These are phyloP conservation scores for Metschnikowia matae DNA, from an alignment of 805 yeast genomes.

Conservation along the genomic window DNA sequence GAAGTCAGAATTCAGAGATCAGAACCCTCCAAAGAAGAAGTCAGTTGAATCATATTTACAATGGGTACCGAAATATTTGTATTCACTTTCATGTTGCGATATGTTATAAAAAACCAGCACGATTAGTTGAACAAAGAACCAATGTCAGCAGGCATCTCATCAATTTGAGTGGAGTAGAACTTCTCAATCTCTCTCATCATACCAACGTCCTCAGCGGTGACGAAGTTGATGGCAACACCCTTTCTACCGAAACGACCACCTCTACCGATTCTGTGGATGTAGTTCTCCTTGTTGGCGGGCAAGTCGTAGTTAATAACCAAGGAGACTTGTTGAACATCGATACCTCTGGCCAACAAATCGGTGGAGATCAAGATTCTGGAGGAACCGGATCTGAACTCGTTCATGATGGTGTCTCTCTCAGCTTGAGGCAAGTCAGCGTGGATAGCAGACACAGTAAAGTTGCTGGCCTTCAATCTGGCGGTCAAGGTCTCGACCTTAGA, in stretches of 20 bases:
- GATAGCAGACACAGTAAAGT: constrained; percentile 91
- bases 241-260: constrained; percentile 98
- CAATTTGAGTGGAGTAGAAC: constrained; percentile 84
- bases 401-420: constrained; percentile 93
- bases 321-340: constrained; percentile 96
- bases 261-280: constrained; percentile 97
- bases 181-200: constrained; percentile 82
- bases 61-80: neutral
- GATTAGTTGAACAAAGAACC: constrained; percentile 45
- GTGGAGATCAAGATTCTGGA: constrained; percentile 91
- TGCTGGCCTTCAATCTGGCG: constrained; percentile 64
- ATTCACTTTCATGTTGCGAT: constrained; percentile 1
- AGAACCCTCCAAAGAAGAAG: neutral
- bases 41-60: neutral
- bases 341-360: constrained; percentile 71
- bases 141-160: constrained; percentile 84
- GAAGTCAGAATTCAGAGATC: too few species aligned
- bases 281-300: constrained; percentile 87
- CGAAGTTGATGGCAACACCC: constrained; percentile 95
- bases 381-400: constrained; percentile 91
- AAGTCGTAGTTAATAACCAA: constrained; percentile 91
- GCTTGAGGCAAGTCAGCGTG: constrained; percentile 95
- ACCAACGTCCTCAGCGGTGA: constrained; percentile 73
- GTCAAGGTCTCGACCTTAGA: constrained; percentile 89
- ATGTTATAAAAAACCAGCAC: neutral